Percentiles rank a stretch among this genome's conserved stretches.
phyloP scores from a whole-genome alignment of 805 yeast genomes.

The Yarrowia keelungensis region DNA sequence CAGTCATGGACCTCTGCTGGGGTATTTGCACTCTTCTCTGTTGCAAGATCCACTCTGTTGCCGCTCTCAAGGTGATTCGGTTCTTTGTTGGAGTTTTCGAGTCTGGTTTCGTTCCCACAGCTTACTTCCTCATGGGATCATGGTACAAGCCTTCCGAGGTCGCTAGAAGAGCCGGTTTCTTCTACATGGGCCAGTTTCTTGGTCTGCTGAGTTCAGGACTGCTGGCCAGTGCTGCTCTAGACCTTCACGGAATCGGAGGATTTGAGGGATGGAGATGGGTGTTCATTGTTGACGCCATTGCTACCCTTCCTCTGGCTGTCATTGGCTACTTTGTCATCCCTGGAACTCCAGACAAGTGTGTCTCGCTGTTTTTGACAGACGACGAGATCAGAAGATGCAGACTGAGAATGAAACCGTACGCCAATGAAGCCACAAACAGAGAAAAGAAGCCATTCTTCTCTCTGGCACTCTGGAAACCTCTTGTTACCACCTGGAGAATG shows the following conservation, averaged over 20 bases:
- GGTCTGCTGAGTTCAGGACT: constrained; percentile 70
- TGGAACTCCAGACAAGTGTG: constrained; percentile 68
- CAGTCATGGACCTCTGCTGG: constrained; percentile 69
- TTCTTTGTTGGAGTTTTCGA: constrained; percentile 75
- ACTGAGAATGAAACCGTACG: constrained; percentile 49
- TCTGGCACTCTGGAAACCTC: constrained; percentile 58
- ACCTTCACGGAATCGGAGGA: constrained; percentile 60
- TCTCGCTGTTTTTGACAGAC: constrained; percentile 60
- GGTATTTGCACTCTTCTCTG: constrained; percentile 66
- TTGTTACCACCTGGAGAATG: constrained; percentile 64
- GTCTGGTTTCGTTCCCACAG: constrained; percentile 67
- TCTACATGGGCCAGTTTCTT: constrained; percentile 67
- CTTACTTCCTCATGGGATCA: constrained; percentile 55
- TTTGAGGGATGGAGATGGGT: constrained; percentile 76
- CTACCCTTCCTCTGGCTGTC: constrained; percentile 64
- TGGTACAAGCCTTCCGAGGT: constrained; percentile 65
- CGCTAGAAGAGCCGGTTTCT: constrained; percentile 66
- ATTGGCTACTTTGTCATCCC: constrained; percentile 64
- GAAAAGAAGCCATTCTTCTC: constrained; percentile 50
- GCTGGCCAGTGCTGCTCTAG: constrained; percentile 62
- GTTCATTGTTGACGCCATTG: constrained; percentile 68
- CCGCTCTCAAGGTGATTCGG: constrained; percentile 64
- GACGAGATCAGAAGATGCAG: constrained; percentile 64
- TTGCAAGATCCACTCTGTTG: constrained; percentile 58
- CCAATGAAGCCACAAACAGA: constrained; percentile 1